These are phyloP conservation scores for Themeda triandra DNA, from an alignment of 176 grass and related monocot genomes.

Conservation along the genomic window DNA sequence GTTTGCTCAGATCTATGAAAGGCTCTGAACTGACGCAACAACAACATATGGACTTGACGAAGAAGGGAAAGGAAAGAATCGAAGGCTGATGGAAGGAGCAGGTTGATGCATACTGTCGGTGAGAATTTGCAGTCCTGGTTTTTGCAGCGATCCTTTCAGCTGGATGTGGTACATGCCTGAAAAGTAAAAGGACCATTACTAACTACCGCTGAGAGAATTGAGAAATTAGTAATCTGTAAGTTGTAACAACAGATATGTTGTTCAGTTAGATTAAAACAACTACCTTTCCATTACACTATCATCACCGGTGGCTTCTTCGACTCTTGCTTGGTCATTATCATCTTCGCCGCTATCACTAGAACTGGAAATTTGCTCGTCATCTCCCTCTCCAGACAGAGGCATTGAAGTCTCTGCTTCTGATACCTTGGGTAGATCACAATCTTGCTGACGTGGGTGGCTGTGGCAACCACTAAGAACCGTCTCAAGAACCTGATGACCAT, in stretches of 20 bases:
- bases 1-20: neutral
- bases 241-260: neutral
- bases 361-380: slow-evolving; percentile 17
- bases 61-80: neutral
- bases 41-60: neutral
- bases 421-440: neutral
- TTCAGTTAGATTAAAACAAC: neutral
- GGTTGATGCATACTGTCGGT: neutral
- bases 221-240: neutral
- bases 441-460: slow-evolving; percentile 14
- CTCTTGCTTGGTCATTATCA: neutral
- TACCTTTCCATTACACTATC: slow-evolving; percentile 14
- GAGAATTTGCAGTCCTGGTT: neutral
- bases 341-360: slow-evolving; percentile 16
- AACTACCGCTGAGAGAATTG: neutral
- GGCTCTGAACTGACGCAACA: neutral
- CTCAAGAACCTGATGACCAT: slow-evolving; percentile 28
- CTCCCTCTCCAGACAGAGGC: neutral
- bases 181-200: neutral
- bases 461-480: slow-evolving; percentile 32
- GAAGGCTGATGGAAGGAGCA: neutral
- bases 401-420: neutral
- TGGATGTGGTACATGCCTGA: neutral
- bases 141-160: too few species aligned
- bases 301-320: neutral